A percentile compares a stretch with the other conserved stretches of the same genome.
These are phyloP conservation scores for Medicago ruthenica DNA, from an alignment of 306 rosid species.

Conservation along the genomic window DNA sequence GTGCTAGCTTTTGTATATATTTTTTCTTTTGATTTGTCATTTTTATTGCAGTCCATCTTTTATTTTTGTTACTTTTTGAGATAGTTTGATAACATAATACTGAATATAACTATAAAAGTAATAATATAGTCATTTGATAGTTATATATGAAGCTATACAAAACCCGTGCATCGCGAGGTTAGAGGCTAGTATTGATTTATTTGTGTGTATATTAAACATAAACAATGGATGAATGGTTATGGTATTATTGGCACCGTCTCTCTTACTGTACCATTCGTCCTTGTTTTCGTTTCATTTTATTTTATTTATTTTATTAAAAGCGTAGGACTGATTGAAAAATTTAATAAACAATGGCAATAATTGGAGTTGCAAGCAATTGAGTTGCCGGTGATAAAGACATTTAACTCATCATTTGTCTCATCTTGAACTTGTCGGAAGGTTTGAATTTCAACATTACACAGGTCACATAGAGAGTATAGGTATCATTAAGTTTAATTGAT, in stretches of 20 bases:
- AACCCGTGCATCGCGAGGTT: too few species aligned
- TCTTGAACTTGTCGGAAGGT: constrained; percentile 13
- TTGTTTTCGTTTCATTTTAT: constrained; percentile 19
- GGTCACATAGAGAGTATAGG: background rate
- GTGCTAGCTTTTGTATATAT: too few species aligned
- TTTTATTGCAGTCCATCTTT: too few species aligned
- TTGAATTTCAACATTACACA: constrained; percentile 8
- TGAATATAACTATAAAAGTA: too few species aligned
- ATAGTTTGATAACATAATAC: too few species aligned
- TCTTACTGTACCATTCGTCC: constrained; percentile 31
- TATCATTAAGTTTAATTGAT: background rate
- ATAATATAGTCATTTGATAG: too few species aligned
- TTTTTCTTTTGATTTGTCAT: too few species aligned
- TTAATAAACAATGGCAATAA: constrained; percentile 13
- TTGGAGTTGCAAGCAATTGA: constrained; percentile 18
- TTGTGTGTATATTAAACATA: background rate
- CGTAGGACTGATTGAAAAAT: background rate
- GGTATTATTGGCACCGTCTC: background rate
- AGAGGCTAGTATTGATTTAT: constrained; percentile 14
- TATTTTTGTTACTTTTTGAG: too few species aligned
- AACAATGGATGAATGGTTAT: background rate
- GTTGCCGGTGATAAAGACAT: constrained; percentile 48
- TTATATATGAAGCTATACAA: too few species aligned
- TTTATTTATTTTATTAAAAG: background rate
- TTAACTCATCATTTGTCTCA: constrained; percentile 37